phyloP scores from a whole-genome alignment of 805 yeast species.

The Wickerhamiella occidentalis region DNA sequence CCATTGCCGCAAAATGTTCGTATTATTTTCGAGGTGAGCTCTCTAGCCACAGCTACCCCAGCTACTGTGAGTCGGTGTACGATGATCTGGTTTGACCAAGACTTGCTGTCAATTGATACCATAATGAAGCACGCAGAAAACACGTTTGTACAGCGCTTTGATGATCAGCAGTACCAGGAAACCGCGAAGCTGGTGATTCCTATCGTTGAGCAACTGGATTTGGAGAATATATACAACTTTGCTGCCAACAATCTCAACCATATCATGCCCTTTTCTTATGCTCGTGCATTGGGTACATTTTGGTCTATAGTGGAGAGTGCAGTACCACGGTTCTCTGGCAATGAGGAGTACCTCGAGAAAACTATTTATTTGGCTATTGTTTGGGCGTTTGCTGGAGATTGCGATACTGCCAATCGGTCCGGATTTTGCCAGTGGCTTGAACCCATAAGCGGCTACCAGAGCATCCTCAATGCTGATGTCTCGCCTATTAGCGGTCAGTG shows the following conservation, averaged over 20 bases:
- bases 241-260: slow-evolving; percentile 31
- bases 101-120: slow-evolving; percentile 21
- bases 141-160: slow-evolving; percentile 8
- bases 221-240: slow-evolving; percentile 21
- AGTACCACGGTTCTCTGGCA: not conserved
- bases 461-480: slow-evolving; percentile 34
- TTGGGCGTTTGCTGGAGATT: slow-evolving; percentile 62
- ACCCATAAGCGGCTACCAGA: slow-evolving; percentile 14
- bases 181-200: not conserved
- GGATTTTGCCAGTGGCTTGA: slow-evolving; percentile 29
- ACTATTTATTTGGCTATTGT: slow-evolving; percentile 30
- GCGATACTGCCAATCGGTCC: slow-evolving; percentile 31
- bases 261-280: slow-evolving; percentile 38
- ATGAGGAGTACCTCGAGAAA: slow-evolving; percentile 16
- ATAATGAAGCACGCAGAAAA: slow-evolving; percentile 21
- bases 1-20: slow-evolving; percentile 50
- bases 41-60: slow-evolving; percentile 56
- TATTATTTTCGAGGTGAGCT: slow-evolving; percentile 66
- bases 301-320: slow-evolving; percentile 25
- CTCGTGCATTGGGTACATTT: slow-evolving; percentile 32
- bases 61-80: slow-evolving; percentile 94
- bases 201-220: not conserved
- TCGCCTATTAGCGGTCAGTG: slow-evolving; percentile 38
- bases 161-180: not conserved
- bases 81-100: slow-evolving; percentile 50